Evolutionary conservation across 495 filamentous ascomycete species (phyloP).

Genomic region (Xylaria acuta): DNA sequence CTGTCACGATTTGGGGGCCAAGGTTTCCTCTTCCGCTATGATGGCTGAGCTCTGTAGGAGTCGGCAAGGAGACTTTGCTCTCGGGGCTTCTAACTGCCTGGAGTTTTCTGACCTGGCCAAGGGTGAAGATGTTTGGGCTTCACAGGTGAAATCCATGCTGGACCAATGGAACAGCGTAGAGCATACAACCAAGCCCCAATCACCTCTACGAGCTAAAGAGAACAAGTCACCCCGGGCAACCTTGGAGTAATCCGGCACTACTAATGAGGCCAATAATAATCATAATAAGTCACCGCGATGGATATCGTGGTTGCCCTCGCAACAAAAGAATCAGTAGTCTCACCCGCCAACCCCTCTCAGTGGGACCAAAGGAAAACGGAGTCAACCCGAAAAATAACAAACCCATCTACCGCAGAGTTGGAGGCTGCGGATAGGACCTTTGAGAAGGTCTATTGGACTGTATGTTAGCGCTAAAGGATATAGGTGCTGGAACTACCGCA

Average conservation of each 20-base stretch:
- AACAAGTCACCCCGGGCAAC: conserved; percentile 6
- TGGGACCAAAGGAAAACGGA: neutral
- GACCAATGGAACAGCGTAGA: conserved; percentile 57
- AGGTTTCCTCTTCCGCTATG: conserved; percentile 77
- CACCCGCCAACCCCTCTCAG: neutral
- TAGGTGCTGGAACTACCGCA: neutral
- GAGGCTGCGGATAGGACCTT: neutral
- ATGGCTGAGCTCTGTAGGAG: conserved; percentile 87
- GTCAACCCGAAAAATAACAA: neutral
- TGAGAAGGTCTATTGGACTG: neutral
- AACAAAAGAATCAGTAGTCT: neutral
- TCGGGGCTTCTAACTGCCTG: conserved; percentile 71
- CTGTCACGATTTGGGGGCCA: conserved; percentile 87
- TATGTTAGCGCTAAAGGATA: neutral
- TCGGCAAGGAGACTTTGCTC: conserved; percentile 77
- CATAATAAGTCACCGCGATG: neutral
- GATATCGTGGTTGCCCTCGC: neutral
- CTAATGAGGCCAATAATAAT: neutral
- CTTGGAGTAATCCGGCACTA: neutral
- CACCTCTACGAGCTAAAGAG: conserved; percentile 28
- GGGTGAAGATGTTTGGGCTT: conserved; percentile 83
- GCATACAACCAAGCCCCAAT: conserved; percentile 18
- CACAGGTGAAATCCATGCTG: conserved; percentile 71
- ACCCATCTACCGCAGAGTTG: neutral
- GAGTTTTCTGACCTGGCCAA: conserved; percentile 81